These are phyloP conservation scores for Barnettozyma populi DNA, from an alignment of 805 yeast species.

Conservation along the genomic window DNA sequence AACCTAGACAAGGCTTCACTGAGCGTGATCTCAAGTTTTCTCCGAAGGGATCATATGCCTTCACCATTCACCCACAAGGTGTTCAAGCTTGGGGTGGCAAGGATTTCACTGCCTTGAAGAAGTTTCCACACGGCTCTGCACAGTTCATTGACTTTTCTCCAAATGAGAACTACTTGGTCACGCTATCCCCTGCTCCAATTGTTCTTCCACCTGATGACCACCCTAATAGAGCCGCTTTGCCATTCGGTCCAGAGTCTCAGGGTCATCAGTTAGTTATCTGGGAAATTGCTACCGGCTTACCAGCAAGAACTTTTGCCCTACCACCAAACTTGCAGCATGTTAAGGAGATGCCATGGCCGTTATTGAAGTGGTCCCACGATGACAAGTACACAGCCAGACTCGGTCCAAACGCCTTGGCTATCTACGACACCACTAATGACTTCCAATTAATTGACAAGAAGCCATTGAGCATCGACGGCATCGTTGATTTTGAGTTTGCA, in stretches of 20 bases:
- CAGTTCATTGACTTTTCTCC: constrained; percentile 90
- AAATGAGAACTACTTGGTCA: constrained; percentile 81
- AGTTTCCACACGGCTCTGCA: constrained; percentile 85
- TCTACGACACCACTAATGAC: constrained; percentile 70
- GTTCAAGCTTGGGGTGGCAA: constrained; percentile 95
- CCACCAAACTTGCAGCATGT: constrained; percentile 64
- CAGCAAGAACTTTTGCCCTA: constrained; percentile 85
- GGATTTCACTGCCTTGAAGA: constrained; percentile 62
- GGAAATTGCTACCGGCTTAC: constrained; percentile 80
- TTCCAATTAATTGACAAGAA: constrained; percentile 85
- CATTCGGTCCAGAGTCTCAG: constrained; percentile 80
- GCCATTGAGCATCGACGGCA: constrained; percentile 73
- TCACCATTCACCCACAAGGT: constrained; percentile 91
- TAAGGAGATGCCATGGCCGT: constrained; percentile 86
- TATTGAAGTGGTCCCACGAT: constrained; percentile 92
- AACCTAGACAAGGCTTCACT: constrained; percentile 82
- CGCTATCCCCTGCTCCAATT: constrained; percentile 85
- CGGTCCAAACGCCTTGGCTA: constrained; percentile 87
- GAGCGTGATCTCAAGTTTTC: constrained; percentile 85
- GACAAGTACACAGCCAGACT: constrained; percentile 92
- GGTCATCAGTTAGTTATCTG: constrained; percentile 94
- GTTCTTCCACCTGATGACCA: constrained; percentile 58
- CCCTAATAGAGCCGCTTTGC: constrained; percentile 63
- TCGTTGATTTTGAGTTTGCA: constrained; percentile 90
- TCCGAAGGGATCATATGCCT: constrained; percentile 85